Percentiles rank a stretch among this genome's conserved stretches.
Evolutionary conservation across 139 green algal species (phyloP).

Genomic region (Microglena sp.): DNA sequence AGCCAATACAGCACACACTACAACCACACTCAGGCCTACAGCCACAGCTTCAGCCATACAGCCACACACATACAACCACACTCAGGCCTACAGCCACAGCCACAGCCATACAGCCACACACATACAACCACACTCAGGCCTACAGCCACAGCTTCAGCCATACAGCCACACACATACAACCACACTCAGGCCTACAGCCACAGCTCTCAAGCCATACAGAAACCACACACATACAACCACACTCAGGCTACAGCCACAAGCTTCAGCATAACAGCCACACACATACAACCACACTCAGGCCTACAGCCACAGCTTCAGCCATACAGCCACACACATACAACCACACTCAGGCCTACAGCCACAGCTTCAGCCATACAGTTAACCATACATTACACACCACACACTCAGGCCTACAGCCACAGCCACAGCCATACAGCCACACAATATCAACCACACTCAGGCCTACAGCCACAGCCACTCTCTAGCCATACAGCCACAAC

Average conservation of each 20-base stretch:
- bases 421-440: background rate
- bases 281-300: slow-evolving; percentile 19
- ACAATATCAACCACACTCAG: background rate
- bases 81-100: slow-evolving; percentile 31
- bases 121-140: background rate
- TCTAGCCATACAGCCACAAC: background rate
- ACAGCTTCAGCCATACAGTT: background rate
- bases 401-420: background rate
- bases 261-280: too few relatives aligned
- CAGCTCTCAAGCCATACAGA: background rate
- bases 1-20: background rate
- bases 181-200: background rate
- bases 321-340: too few relatives aligned
- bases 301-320: too few relatives aligned
- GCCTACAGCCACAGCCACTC: background rate
- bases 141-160: background rate
- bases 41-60: background rate
- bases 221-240: slow-evolving; percentile 1
- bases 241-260: background rate
- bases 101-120: background rate
- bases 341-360: slow-evolving; percentile 32
- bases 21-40: slow-evolving; percentile 27
- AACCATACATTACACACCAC: too few relatives aligned
- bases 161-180: background rate
- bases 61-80: slow-evolving; percentile 28